Evolutionary conservation across 495 filamentous ascomycete species (phyloP).

Genomic region (Aspergillus panamensis): DNA sequence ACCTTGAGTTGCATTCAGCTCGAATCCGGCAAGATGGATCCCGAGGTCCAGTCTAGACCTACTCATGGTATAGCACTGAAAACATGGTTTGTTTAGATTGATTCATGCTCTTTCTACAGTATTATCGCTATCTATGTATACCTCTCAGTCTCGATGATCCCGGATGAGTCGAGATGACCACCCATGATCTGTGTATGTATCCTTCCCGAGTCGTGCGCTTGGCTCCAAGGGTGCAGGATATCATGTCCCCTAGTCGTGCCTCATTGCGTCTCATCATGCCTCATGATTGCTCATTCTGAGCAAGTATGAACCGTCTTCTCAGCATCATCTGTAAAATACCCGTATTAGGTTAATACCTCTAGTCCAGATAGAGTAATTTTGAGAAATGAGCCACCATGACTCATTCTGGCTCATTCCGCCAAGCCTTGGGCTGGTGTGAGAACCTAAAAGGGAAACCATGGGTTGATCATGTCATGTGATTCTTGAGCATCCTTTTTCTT

Average conservation of each 20-base stretch:
- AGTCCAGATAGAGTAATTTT: not conserved
- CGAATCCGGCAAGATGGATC: too few species aligned
- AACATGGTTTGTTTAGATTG: too few species aligned
- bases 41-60: too few species aligned
- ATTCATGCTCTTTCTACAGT: too few species aligned
- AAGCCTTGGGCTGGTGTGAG: not conserved
- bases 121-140: not conserved
- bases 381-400: conserved; percentile 9
- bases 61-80: too few species aligned
- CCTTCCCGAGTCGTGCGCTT: not conserved
- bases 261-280: not conserved
- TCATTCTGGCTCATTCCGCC: conserved; percentile 5
- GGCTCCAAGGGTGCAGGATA: not conserved
- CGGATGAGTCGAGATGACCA: not conserved
- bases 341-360: not conserved
- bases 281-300: not conserved
- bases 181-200: not conserved
- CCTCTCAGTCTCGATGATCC: not conserved
- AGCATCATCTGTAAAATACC: not conserved
- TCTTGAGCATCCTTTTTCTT: too few species aligned
- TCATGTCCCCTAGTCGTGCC: not conserved
- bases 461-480: too few species aligned
- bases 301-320: not conserved
- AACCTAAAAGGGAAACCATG: not conserved
- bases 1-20: too few species aligned